A percentile compares a stretch with the other conserved stretches of the same genome.
These are phyloP conservation scores for Trametopsis cervina DNA, from an alignment of 768 basidiomycete species.

Conservation along the genomic window DNA sequence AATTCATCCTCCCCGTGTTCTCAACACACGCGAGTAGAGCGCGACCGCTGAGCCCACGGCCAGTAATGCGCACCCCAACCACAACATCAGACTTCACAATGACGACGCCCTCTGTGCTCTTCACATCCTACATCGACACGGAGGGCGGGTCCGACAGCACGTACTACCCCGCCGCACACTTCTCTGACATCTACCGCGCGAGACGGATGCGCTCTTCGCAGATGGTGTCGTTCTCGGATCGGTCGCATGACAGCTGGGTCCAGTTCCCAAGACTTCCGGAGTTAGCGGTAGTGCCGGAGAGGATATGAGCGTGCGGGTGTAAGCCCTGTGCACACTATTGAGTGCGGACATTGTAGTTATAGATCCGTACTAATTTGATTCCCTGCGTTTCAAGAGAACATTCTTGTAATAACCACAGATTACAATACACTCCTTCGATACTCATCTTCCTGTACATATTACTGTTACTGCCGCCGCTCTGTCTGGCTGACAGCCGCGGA, in stretches of 20 bases:
- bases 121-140: not conserved
- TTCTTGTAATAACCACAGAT: no score
- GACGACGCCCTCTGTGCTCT: not conserved
- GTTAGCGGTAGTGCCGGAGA: not conserved
- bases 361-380: no score
- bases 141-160: not conserved
- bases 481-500: no score
- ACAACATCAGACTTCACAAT: no score
- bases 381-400: no score
- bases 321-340: no score
- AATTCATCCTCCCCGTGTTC: not conserved
- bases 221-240: not conserved
- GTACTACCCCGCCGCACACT: not conserved
- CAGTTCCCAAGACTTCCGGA: not conserved
- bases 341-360: no score
- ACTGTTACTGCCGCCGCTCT: no score
- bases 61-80: not conserved
- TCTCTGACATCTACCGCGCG: not conserved
- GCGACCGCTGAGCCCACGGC: not conserved
- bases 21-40: not conserved
- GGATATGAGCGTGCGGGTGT: no score
- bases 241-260: not conserved
- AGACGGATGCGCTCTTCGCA: not conserved
- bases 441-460: no score
- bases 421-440: no score